Evolutionary conservation across 2,329 filamentous ascomycete genomes (phyloP), one percentile per base, ranked within the genome.

Genomic region (Aschersonia sp.): DNA sequence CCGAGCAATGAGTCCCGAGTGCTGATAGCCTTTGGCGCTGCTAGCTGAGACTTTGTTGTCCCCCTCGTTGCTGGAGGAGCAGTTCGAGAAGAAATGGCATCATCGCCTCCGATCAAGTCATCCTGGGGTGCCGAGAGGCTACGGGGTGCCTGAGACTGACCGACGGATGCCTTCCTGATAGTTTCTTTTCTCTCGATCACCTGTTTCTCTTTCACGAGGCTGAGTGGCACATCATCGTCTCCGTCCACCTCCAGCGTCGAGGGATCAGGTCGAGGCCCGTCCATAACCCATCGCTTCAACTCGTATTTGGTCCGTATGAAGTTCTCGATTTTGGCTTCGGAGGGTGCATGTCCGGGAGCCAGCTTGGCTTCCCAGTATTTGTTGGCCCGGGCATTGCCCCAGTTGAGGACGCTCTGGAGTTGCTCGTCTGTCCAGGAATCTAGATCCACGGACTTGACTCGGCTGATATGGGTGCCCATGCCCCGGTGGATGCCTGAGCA

Each of bases 301-400:
- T 98, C 92, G 66, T 98, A 98, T 68, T 98, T 98, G 49, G 94
- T 98, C 55, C 92, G 82, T 59, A 98, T 97, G 61, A 98, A 98
- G 73, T 97, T 98, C 75, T 98, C 92, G 58, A 98, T 97, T 75
- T 98, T 98, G 55, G 85, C 78, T 71, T 98, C 94, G 29, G 91
- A 95, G 1, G 92, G 92, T 44, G 91, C 80, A 66, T 98, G 92
- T 51, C 89, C 89, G 10, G 84, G 70, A 2, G 91, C 89, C 59
- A 98, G 70, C 70, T 97, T 98, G 52, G 86, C 80, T 68, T 98
- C 94, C 91, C 91, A 98, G 65, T 97, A 95, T 73, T 94, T 97
- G 72, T 98, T 98, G 49, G 92, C 92, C 65, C 89, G 83, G 48
- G 84, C 79, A 65, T 98, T 98, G 51, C 92, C 92, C 94, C 92